A percentile compares a stretch with the other conserved stretches of the same genome.
These are phyloP conservation scores for Scytalidium sp. DNA, from an alignment of 2,329 filamentous ascomycete species.

Conservation along the genomic window DNA sequence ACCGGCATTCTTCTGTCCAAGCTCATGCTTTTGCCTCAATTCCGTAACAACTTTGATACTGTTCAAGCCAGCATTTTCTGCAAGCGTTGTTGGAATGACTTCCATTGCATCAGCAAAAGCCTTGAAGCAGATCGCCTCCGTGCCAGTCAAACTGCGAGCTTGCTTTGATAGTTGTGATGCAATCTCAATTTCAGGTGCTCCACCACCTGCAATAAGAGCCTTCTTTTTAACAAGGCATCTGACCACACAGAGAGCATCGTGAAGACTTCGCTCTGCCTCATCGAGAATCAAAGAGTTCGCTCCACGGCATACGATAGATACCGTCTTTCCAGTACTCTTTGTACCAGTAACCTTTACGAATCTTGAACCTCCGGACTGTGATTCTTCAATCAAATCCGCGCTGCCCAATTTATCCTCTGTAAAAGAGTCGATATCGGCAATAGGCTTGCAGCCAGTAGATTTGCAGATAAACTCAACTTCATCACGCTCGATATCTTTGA, in stretches of 20 bases:
- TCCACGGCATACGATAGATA: slow-evolving; percentile 91
- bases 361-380: slow-evolving; percentile 79
- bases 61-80: slow-evolving; percentile 96
- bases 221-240: slow-evolving; percentile 99
- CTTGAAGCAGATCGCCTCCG: slow-evolving; percentile 98
- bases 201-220: slow-evolving; percentile 95
- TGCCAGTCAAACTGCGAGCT: slow-evolving; percentile 79
- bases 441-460: slow-evolving; percentile 96
- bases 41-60: slow-evolving; percentile 99
- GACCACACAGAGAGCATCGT: slow-evolving; percentile 97
- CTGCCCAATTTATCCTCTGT: slow-evolving; percentile 96
- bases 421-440: slow-evolving; percentile 97
- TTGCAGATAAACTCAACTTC: slow-evolving; percentile 99
- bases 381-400: slow-evolving; percentile 91
- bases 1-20: slow-evolving; percentile 92
- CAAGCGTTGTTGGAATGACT: slow-evolving; percentile 92
- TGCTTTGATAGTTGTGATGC: slow-evolving; percentile 81
- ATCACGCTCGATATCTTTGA: slow-evolving; percentile 98
- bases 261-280: slow-evolving; percentile 92
- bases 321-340: slow-evolving; percentile 78
- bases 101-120: slow-evolving; percentile 97
- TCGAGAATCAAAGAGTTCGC: slow-evolving; percentile 94
- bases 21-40: slow-evolving; percentile 87
- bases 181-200: slow-evolving; percentile 95
- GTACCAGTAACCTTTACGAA: slow-evolving; percentile 96